Conservation (phyloP, 2,329 filamentous ascomycete genomes). For the Colletotrichum salicis region DNA sequence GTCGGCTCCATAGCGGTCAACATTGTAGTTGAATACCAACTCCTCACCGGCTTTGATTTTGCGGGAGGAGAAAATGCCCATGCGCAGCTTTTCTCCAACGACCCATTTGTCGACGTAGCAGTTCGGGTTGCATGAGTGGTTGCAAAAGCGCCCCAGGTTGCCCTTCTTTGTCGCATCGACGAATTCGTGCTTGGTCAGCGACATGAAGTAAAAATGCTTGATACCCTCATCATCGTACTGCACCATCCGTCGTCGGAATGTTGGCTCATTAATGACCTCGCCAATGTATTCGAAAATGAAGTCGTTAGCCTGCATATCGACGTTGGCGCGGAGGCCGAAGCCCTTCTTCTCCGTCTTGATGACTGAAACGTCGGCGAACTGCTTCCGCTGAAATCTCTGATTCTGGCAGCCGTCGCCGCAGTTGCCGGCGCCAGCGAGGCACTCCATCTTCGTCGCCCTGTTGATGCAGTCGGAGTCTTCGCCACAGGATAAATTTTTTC, state of each 20-base stretch:
- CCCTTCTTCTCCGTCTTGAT: conserved; percentile 99
- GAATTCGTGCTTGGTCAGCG: conserved; percentile 93
- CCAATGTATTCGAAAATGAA: conserved; percentile 99
- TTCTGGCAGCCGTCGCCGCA: conserved; percentile 92
- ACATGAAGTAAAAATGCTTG: conserved; percentile 99
- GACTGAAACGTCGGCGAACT: conserved; percentile 91
- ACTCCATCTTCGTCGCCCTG: conserved; percentile 97
- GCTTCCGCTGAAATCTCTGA: conserved; percentile 89
- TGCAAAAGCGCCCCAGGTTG: conserved; percentile 96
- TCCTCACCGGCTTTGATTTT: conserved; percentile 89
- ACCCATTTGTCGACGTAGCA: conserved; percentile 99
- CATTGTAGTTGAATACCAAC: conserved; percentile 99
- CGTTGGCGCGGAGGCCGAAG: conserved; percentile 87
- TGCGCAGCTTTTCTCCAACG: conserved; percentile 94
- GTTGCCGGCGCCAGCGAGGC: conserved; percentile 79
- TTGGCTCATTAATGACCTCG: conserved; percentile 93
- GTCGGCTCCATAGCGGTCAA: conserved; percentile 96
- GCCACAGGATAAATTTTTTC: conserved; percentile 85
- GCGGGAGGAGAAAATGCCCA: conserved; percentile 97
- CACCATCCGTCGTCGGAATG: conserved; percentile 88
- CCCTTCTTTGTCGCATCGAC: conserved; percentile 97
- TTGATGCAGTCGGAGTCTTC: conserved; percentile 99
- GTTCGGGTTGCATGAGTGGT: conserved; percentile 98
- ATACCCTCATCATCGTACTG: conserved; percentile 97
- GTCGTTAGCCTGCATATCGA: conserved; percentile 80